Conservation (phyloP, 148 eudicot species). For the Gaultheria prostrata region DNA sequence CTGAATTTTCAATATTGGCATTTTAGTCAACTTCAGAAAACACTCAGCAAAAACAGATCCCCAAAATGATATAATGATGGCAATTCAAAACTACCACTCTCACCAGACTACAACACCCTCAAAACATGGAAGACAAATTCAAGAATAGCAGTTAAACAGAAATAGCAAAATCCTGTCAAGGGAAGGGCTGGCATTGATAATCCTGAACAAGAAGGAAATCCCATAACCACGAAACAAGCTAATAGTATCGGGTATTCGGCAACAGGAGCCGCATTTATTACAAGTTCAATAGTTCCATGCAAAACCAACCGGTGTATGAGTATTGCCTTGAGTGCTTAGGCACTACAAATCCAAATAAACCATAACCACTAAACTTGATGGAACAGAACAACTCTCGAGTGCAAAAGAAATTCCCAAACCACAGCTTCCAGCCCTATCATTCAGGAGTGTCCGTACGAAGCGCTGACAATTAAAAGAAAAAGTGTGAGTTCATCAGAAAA, state of each 20-base stretch:
- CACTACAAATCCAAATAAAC: slow-evolving; percentile 1
- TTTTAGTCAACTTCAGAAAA: neutral
- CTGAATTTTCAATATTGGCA: neutral
- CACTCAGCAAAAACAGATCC: neutral
- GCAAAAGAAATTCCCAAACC: neutral
- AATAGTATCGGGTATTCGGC: neutral
- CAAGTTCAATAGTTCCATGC: neutral
- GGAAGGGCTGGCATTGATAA: neutral
- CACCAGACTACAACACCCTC: neutral
- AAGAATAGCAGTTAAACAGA: neutral
- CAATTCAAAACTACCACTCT: neutral
- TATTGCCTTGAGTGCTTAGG: neutral
- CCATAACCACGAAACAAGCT: neutral
- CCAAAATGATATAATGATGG: neutral
- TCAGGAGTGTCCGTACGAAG: slow-evolving; percentile 22
- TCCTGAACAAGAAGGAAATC: neutral
- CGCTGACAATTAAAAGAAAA: slow-evolving; percentile 11
- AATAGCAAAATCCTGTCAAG: neutral
- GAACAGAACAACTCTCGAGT: neutral
- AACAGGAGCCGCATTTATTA: slow-evolving; percentile 9
- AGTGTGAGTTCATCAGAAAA: neutral
- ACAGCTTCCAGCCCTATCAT: neutral
- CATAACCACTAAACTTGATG: neutral
- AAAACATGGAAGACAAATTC: neutral
- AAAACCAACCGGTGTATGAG: neutral